Percentiles rank a stretch among this genome's conserved stretches.
Evolutionary conservation across 2,329 filamentous ascomycete genomes (phyloP).

Genomic region (Periconia digitata): DNA sequence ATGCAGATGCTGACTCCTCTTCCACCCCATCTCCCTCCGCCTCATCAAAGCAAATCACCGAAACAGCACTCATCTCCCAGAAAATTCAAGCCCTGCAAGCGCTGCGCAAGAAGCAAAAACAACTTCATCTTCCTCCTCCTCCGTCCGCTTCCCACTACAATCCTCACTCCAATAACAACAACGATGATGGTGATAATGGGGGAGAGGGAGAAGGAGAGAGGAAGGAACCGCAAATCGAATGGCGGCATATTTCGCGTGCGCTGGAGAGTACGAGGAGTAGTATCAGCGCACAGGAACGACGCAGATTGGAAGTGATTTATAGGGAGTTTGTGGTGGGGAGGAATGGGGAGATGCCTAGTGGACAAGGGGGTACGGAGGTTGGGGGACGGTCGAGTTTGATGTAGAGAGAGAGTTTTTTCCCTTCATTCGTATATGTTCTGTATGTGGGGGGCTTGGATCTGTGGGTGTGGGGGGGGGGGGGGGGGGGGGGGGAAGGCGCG

Average conservation of each 20-base stretch:
- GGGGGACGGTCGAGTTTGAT: conserved; percentile 92
- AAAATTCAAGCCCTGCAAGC: conserved; percentile 80
- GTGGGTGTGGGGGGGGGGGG: background rate
- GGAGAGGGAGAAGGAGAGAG: conserved; percentile 43
- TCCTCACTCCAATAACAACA: conserved; percentile 21
- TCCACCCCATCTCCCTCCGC: conserved; percentile 51
- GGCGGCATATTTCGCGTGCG: conserved; percentile 79
- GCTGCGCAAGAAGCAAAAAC: conserved; percentile 64
- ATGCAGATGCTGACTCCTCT: conserved; percentile 23
- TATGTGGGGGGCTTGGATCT: background rate
- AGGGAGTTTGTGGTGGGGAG: conserved; percentile 88
- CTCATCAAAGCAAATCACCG: too few species aligned
- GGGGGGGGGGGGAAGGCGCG: background rate
- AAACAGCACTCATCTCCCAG: conserved; percentile 76
- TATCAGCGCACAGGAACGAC: conserved; percentile 77
- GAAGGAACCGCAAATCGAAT: conserved; percentile 77
- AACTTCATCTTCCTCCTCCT: too few species aligned
- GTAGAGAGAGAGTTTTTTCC: too few species aligned
- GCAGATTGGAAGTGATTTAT: conserved; percentile 78
- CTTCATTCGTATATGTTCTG: too few species aligned
- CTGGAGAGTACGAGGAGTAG: conserved; percentile 77
- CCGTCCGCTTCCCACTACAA: too few species aligned
- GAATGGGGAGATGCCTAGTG: conserved; percentile 93
- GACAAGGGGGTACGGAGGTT: conserved; percentile 88
- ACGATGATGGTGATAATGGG: conserved; percentile 24